These are phyloP conservation scores for Parmelia sp. DNA, from an alignment of 495 filamentous ascomycete species.

Conservation along the genomic window DNA sequence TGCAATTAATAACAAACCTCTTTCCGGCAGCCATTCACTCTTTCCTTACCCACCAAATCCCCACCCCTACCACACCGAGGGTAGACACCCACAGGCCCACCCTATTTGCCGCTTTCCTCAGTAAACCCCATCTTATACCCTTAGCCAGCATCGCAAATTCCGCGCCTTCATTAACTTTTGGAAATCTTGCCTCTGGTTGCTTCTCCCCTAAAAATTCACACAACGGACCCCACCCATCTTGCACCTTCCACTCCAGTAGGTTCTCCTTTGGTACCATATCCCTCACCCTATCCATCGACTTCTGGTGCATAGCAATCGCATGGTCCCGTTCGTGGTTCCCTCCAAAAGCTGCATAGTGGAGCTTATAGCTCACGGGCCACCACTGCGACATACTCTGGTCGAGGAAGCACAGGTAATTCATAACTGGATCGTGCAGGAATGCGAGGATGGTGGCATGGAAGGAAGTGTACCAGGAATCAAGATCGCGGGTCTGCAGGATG, in stretches of 20 bases:
- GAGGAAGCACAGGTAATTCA: not conserved
- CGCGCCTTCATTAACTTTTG: not conserved
- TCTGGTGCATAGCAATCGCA: not conserved
- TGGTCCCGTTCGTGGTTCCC: not conserved
- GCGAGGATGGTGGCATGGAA: conserved; percentile 3
- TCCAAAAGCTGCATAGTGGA: not conserved
- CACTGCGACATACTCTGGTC: not conserved
- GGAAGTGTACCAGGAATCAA: conserved; percentile 34
- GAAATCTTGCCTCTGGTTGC: not conserved
- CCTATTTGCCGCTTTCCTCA: not conserved
- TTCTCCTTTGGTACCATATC: not conserved
- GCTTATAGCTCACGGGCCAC: not conserved
- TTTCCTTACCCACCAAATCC: not conserved
- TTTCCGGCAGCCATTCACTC: not conserved
- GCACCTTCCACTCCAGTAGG: not conserved
- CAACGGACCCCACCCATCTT: not conserved
- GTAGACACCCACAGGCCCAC: not conserved
- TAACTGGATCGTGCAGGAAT: not conserved
- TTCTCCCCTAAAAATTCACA: not conserved
- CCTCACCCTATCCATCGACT: not conserved
- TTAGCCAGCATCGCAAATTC: not conserved
- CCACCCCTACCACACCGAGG: not conserved
- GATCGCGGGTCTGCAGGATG: conserved; percentile 37
- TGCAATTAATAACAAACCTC: too few relatives aligned
- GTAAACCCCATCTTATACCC: not conserved